phyloP scores from a whole-genome alignment of 179 eudicot genomes.

The Nepenthes alata region DNA sequence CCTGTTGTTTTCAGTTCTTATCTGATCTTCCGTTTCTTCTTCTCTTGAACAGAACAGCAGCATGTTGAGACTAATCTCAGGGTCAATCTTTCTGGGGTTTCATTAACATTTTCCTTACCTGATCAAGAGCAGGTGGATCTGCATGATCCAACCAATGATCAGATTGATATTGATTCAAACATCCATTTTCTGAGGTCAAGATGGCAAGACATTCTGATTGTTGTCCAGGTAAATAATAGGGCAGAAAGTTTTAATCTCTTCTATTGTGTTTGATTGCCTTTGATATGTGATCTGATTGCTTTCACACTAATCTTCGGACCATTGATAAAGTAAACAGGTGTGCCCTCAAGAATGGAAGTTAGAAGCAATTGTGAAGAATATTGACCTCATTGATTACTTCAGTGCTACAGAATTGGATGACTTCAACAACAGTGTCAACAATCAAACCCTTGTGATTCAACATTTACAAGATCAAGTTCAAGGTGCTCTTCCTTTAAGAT shows the following conservation, averaged over 20 bases:
- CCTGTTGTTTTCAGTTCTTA: not conserved
- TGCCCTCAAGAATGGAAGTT: slow-evolving; percentile 50
- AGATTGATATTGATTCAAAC: slow-evolving; percentile 19
- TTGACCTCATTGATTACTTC: slow-evolving; percentile 56
- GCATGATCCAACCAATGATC: slow-evolving; percentile 17
- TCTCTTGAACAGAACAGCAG: slow-evolving; percentile 57
- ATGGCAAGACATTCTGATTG: slow-evolving; percentile 30
- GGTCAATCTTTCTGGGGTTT: slow-evolving; percentile 50
- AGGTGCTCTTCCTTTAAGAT: slow-evolving; percentile 40
- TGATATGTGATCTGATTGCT: slow-evolving; percentile 5
- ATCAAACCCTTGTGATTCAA: slow-evolving; percentile 27
- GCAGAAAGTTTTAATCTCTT: slow-evolving; percentile 9
- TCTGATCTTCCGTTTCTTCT: slow-evolving; percentile 4
- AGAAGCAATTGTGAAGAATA: slow-evolving; percentile 46
- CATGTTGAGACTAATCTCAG: slow-evolving; percentile 75
- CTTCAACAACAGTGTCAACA: slow-evolving; percentile 17
- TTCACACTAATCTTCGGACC: slow-evolving; percentile 25
- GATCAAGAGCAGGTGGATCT: slow-evolving; percentile 43
- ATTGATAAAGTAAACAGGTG: slow-evolving; percentile 61
- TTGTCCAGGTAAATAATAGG: slow-evolving; percentile 53
- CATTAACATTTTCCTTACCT: slow-evolving; percentile 42
- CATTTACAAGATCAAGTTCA: slow-evolving; percentile 55
- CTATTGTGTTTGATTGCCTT: not conserved
- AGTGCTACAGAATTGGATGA: slow-evolving; percentile 17
- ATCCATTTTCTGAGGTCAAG: slow-evolving; percentile 43